phyloP scores from a whole-genome alignment of 257 asterid genomes.

The Petunia secreta region DNA sequence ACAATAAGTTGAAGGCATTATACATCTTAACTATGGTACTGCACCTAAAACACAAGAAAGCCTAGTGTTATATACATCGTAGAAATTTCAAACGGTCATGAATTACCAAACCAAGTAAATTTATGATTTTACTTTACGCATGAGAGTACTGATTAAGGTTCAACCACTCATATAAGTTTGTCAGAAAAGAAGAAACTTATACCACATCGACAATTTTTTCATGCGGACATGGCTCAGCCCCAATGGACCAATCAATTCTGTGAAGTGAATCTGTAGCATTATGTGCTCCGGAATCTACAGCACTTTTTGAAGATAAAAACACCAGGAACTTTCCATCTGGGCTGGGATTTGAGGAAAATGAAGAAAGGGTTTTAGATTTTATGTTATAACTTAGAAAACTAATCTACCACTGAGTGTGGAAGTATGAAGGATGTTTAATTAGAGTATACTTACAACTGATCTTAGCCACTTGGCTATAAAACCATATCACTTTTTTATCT shows the following conservation, averaged over 20 bases:
- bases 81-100: neutral
- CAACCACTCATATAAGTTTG: neutral
- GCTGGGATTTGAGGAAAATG: constrained; percentile 46
- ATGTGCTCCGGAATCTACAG: constrained; percentile 93
- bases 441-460: neutral
- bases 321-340: constrained; percentile 78
- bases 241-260: constrained; percentile 75
- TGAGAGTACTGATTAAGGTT: neutral
- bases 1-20: neutral
- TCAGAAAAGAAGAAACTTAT: constrained; percentile 35
- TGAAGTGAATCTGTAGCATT: constrained; percentile 82
- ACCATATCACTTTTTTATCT: neutral
- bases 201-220: constrained; percentile 69
- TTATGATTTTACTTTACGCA: neutral
- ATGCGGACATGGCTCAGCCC: constrained; percentile 50
- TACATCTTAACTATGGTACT: neutral
- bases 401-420: neutral
- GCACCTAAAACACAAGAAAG: neutral
- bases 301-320: constrained; percentile 70
- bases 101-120: neutral
- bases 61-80: neutral
- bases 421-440: neutral
- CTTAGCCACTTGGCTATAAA: neutral
- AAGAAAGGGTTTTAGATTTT: neutral
- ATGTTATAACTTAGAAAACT: neutral